Conservation (phyloP, 768 basidiomycete genomes). For the Butyriboletus loyo region DNA sequence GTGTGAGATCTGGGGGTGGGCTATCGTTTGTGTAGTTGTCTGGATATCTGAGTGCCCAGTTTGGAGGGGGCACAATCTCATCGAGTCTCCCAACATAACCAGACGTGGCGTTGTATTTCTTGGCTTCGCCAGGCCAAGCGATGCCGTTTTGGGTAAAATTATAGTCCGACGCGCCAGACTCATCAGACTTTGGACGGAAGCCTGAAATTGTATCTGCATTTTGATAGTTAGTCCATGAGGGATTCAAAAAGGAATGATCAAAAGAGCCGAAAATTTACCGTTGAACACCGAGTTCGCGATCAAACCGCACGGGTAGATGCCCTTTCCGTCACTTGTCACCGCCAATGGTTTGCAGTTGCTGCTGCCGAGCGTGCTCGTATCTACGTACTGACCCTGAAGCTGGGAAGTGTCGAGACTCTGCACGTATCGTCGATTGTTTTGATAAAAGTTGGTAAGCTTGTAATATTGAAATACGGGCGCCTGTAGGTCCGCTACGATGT, state of each 20-base stretch:
- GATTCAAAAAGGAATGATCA: neutral
- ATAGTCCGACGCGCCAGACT: conserved; percentile 51
- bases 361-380: conserved; percentile 45
- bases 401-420: conserved; percentile 85
- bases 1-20: conserved; percentile 68
- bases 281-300: conserved; percentile 98
- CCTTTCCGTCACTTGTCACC: conserved; percentile 42
- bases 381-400: conserved; percentile 69
- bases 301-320: conserved; percentile 92
- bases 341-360: conserved; percentile 90
- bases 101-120: conserved; percentile 72
- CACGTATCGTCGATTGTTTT: conserved; percentile 98
- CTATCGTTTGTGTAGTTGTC: conserved; percentile 62
- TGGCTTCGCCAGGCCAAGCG: conserved; percentile 93
- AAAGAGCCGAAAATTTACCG: conserved; percentile 44
- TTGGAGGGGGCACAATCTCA: conserved; percentile 86
- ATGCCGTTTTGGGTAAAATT: conserved; percentile 76
- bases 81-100: conserved; percentile 54
- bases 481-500: conserved; percentile 72
- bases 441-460: conserved; percentile 94
- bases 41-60: conserved; percentile 78
- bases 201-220: conserved; percentile 75
- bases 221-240: neutral
- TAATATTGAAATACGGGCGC: conserved; percentile 89
- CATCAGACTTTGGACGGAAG: conserved; percentile 45